phyloP scores from a whole-genome alignment of 2,329 filamentous ascomycete genomes.

The Colletotrichum australisinense region DNA sequence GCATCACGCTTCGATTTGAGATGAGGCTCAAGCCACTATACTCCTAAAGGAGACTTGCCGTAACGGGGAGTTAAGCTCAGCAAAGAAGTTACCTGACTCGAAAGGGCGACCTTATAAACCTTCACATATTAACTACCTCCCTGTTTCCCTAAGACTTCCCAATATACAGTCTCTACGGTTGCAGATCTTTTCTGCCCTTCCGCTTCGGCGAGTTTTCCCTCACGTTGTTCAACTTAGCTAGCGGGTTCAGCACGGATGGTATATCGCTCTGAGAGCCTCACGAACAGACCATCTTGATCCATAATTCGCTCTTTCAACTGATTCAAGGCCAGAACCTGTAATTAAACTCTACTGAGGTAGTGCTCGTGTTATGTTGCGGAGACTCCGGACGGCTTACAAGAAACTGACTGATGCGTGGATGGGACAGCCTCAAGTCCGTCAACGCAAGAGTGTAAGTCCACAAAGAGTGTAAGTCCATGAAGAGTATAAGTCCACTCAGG shows the following conservation, averaged over 20 bases:
- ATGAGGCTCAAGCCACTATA: neutral
- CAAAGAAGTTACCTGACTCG: neutral
- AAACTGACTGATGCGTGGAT: neutral
- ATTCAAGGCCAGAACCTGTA: neutral
- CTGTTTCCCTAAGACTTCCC: neutral
- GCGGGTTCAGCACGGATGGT: too few species aligned
- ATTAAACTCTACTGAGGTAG: neutral
- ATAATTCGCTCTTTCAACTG: neutral
- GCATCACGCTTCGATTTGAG: neutral
- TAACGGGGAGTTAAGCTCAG: neutral
- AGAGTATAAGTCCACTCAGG: neutral
- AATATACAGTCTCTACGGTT: neutral
- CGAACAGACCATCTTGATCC: too few species aligned
- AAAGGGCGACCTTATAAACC: neutral
- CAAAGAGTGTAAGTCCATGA: neutral
- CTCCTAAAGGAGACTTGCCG: neutral
- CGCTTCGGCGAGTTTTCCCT: too few species aligned
- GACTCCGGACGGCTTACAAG: neutral
- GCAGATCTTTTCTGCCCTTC: too few species aligned
- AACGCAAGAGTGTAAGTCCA: neutral
- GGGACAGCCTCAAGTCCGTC: neutral
- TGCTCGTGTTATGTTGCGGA: neutral
- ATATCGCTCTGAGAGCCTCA: too few species aligned
- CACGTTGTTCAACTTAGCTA: too few species aligned
- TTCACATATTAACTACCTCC: neutral